phyloP scores from a whole-genome alignment of 345 rosid species.

The Linum tenue region DNA sequence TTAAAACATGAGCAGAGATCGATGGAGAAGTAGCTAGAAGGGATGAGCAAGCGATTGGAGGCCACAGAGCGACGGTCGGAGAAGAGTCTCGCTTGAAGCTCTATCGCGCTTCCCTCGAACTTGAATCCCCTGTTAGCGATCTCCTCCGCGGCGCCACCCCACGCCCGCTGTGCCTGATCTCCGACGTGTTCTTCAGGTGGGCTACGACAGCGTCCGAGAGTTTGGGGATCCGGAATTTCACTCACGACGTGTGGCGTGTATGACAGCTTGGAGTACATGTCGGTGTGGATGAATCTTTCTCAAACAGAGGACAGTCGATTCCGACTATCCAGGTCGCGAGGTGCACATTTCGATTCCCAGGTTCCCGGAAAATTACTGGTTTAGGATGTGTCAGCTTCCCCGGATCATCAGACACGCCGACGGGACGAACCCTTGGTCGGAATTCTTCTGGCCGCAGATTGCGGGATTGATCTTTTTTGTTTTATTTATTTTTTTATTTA shows the following conservation, averaged over 20 bases:
- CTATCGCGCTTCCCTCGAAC: conserved; percentile 11
- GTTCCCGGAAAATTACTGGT: conserved; percentile 31
- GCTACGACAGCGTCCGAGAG: too few species aligned
- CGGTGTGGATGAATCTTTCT: conserved; percentile 41
- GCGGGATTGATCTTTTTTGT: conserved; percentile 7
- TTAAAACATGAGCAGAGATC: too few species aligned
- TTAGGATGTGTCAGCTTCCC: conserved; percentile 33
- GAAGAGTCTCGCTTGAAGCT: conserved; percentile 12
- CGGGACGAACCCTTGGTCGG: conserved; percentile 38
- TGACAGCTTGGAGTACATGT: conserved; percentile 26
- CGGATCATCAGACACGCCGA: conserved; percentile 22
- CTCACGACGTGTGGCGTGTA: conserved; percentile 36
- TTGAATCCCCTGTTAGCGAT: conserved; percentile 17
- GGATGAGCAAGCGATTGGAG: too few species aligned
- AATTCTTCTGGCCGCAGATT: conserved; percentile 28
- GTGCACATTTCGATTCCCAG: conserved; percentile 28
- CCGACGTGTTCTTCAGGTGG: conserved; percentile 13
- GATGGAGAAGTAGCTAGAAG: too few species aligned
- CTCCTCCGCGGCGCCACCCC: conserved; percentile 17
- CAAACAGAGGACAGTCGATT: conserved; percentile 16
- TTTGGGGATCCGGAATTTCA: conserved; percentile 4
- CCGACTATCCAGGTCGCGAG: neutral
- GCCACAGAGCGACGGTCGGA: too few species aligned
- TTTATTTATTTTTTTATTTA: too few species aligned
- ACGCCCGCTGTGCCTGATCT: conserved; percentile 36